These are phyloP conservation scores for Phytophthora brassicae DNA, from an alignment of 352 stramenopile genomes.

Conservation along the genomic window DNA sequence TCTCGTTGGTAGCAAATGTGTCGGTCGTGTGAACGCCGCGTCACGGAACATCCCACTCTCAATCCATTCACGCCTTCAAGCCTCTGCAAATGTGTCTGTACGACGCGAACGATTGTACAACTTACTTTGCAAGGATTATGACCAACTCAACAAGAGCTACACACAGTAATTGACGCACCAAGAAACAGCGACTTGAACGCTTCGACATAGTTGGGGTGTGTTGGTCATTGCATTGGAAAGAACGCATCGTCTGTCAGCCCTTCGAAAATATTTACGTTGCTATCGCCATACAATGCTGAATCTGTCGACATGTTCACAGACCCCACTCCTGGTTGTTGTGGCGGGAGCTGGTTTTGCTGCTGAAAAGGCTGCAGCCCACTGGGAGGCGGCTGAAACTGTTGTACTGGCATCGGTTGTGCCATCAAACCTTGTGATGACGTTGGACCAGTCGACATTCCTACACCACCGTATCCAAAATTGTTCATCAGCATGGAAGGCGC, in stretches of 20 bases:
- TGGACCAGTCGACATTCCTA: conserved; percentile 15
- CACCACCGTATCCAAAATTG: conserved; percentile 46
- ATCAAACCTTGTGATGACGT: conserved; percentile 33
- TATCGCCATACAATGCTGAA: conserved; percentile 48
- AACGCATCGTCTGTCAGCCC: conserved; percentile 73
- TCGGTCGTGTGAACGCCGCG: conserved; percentile 47
- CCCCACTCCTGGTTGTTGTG: conserved; percentile 23
- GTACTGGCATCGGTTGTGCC: conserved; percentile 19
- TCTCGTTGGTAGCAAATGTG: conserved; percentile 60
- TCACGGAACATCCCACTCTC: conserved; percentile 54
- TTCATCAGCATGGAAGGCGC: conserved; percentile 36
- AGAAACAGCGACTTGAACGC: conserved; percentile 30
- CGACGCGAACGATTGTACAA: conserved; percentile 60
- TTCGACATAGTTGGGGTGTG: conserved; percentile 18
- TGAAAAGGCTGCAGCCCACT: conserved; percentile 29
- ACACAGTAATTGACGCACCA: conserved; percentile 33
- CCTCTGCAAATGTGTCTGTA: conserved; percentile 41
- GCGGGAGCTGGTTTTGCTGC: conserved; percentile 32
- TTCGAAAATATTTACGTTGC: conserved; percentile 73
- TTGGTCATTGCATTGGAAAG: conserved; percentile 66
- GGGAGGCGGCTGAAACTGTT: conserved; percentile 30
- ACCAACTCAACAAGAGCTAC: conserved; percentile 29
- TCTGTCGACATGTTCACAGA: conserved; percentile 28
- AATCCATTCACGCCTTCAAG: conserved; percentile 50
- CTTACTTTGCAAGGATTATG: conserved; percentile 52